These are phyloP conservation scores for Clitopilus passeckerianus DNA, from an alignment of 768 basidiomycete genomes.

Conservation along the genomic window DNA sequence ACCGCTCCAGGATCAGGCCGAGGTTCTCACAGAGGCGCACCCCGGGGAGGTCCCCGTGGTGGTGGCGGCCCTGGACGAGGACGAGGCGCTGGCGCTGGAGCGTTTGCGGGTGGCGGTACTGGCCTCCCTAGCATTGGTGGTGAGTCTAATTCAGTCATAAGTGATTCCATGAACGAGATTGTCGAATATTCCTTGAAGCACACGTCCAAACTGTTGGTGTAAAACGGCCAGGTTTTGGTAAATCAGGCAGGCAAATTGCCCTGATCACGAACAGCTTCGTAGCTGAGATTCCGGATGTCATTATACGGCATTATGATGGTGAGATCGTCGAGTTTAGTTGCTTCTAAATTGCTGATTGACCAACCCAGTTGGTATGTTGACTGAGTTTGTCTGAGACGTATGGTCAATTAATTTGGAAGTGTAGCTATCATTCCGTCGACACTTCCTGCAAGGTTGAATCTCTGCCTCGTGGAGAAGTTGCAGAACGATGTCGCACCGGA, in stretches of 20 bases:
- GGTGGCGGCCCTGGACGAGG: slow-evolving; percentile 21
- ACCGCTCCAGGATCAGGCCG: slow-evolving; percentile 10
- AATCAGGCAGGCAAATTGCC: slow-evolving; percentile 19
- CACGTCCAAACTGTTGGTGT: slow-evolving; percentile 26
- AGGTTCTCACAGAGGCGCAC: slow-evolving; percentile 15
- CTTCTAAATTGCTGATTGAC: neutral
- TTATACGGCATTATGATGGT: slow-evolving; percentile 19
- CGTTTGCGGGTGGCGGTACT: slow-evolving; percentile 9
- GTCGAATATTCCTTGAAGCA: slow-evolving; percentile 10
- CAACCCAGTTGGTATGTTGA: slow-evolving; percentile 12
- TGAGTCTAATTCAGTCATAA: slow-evolving; percentile 14
- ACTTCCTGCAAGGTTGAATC: slow-evolving; percentile 58
- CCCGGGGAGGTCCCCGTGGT: slow-evolving; percentile 6
- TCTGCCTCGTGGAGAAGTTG: slow-evolving; percentile 59
- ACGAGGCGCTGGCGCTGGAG: slow-evolving; percentile 18
- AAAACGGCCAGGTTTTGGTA: slow-evolving; percentile 27
- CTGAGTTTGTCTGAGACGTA: too few species aligned
- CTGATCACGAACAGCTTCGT: slow-evolving; percentile 17
- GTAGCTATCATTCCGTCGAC: slow-evolving; percentile 16
- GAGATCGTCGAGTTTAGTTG: neutral
- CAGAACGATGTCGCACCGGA: slow-evolving; percentile 52
- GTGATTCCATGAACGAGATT: neutral
- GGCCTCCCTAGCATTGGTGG: slow-evolving; percentile 24
- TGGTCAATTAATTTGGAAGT: neutral
- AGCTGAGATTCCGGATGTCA: slow-evolving; percentile 7